Conservation (phyloP, 169 alveolate genomes). For the Haemoproteus tartakovskyi region DNA sequence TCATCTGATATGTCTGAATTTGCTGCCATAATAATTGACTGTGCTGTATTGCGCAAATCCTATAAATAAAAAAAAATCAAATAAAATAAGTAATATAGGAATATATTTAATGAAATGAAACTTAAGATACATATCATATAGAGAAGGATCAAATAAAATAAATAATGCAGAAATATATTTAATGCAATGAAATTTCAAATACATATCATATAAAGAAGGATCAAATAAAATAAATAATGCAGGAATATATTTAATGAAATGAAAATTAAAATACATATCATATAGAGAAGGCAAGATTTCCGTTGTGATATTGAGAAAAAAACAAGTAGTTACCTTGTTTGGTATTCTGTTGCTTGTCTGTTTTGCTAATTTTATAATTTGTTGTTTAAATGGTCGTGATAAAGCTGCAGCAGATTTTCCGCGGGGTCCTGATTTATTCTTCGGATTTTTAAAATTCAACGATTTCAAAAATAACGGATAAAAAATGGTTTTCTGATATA, state of each 20-base stretch:
- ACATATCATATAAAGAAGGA: too few species aligned
- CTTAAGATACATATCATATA: too few species aligned
- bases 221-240: too few species aligned
- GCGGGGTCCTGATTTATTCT: not conserved
- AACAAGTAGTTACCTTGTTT: slow-evolving; percentile 26
- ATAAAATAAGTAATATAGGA: not conserved
- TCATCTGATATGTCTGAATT: slow-evolving; percentile 52
- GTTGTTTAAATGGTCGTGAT: slow-evolving; percentile 21
- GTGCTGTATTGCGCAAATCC: slow-evolving; percentile 43
- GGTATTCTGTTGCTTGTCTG: slow-evolving; percentile 6
- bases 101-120: too few species aligned
- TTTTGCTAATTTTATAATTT: slow-evolving; percentile 17
- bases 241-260: too few species aligned
- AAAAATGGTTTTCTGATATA: slow-evolving; percentile 71
- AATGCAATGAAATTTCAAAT: too few species aligned
- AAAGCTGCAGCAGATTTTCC: slow-evolving; percentile 37
- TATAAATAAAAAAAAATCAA: slow-evolving; percentile 1
- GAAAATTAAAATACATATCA: too few species aligned
- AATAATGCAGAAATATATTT: too few species aligned
- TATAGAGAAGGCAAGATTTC: too few species aligned
- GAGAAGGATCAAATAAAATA: too few species aligned
- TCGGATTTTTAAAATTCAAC: slow-evolving; percentile 14
- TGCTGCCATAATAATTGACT: slow-evolving; percentile 43
- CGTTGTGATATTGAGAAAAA: too few species aligned
- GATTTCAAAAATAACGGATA: slow-evolving; percentile 35